These are phyloP conservation scores for Ophioceras dolichostomum DNA, from an alignment of 2,329 filamentous ascomycete species.

Conservation along the genomic window DNA sequence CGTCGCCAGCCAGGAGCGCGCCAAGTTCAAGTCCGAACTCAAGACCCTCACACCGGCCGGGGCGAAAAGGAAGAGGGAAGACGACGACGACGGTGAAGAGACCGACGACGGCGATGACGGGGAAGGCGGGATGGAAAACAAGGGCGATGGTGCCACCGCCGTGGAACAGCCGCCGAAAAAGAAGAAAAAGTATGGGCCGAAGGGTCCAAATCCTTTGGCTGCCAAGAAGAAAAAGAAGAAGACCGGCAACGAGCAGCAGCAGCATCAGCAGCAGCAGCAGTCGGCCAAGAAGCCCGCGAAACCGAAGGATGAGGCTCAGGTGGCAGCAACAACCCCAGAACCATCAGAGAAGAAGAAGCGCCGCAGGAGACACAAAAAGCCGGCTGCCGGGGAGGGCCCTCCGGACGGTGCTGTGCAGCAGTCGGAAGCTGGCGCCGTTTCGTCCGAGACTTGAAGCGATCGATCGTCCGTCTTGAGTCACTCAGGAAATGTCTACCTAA, in stretches of 20 bases:
- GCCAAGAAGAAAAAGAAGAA: conserved; percentile 22
- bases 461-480: too few species aligned
- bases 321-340: not conserved
- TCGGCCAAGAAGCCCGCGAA: not conserved
- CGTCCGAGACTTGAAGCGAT: too few species aligned
- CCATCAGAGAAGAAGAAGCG: conserved; percentile 11
- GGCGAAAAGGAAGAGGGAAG: conserved; percentile 36
- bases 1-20: conserved; percentile 56
- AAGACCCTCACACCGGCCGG: conserved; percentile 29
- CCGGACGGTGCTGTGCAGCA: too few species aligned
- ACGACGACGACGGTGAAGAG: conserved; percentile 22
- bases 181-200: conserved; percentile 17
- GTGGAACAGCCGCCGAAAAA: conserved; percentile 15
- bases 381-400: too few species aligned
- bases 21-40: conserved; percentile 62
- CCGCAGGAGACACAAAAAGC: conserved; percentile 11
- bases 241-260: not conserved
- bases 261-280: not conserved
- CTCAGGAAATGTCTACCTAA: too few species aligned
- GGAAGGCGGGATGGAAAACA: conserved; percentile 20
- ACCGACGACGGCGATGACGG: conserved; percentile 26
- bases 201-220: conserved; percentile 20
- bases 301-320: conserved; percentile 1
- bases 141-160: conserved; percentile 17
- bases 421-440: too few species aligned